Conservation (phyloP, 1,284 basidiomycete species). For the Pyrrhoderma lamaoense region DNA sequence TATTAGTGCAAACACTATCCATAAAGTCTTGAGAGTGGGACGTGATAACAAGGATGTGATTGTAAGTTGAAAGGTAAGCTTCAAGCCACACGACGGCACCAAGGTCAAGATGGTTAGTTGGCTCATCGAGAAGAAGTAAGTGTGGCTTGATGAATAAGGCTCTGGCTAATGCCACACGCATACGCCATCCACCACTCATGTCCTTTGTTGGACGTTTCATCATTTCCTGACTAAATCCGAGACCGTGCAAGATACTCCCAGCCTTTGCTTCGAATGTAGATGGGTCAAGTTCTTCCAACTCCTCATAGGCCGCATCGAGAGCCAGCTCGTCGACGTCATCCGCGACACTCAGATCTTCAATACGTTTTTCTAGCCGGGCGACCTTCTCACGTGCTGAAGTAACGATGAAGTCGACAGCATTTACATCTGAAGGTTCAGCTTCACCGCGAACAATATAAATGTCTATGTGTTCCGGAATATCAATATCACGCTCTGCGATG, state of each 20-base stretch:
- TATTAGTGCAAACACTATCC: slow-evolving; percentile 60
- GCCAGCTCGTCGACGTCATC: slow-evolving; percentile 87
- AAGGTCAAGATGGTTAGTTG: slow-evolving; percentile 48
- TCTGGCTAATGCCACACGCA: slow-evolving; percentile 95
- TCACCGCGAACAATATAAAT: slow-evolving; percentile 96
- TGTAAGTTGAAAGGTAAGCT: slow-evolving; percentile 60
- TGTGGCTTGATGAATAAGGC: slow-evolving; percentile 97
- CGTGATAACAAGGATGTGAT: slow-evolving; percentile 55
- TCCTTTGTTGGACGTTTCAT: slow-evolving; percentile 97
- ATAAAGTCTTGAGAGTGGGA: slow-evolving; percentile 65
- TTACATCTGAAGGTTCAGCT: slow-evolving; percentile 93
- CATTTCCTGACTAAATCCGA: slow-evolving; percentile 88
- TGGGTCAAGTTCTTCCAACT: slow-evolving; percentile 96
- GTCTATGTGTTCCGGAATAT: slow-evolving; percentile 93
- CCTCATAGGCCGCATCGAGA: slow-evolving; percentile 86
- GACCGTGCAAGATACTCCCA: slow-evolving; percentile 91
- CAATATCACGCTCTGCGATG: slow-evolving; percentile 88
- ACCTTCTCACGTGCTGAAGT: slow-evolving; percentile 91
- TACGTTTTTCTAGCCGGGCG: slow-evolving; percentile 89
- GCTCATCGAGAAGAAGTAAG: slow-evolving; percentile 54
- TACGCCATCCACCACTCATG: slow-evolving; percentile 98
- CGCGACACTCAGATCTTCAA: slow-evolving; percentile 88
- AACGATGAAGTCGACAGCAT: slow-evolving; percentile 95
- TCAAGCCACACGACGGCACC: slow-evolving; percentile 67
- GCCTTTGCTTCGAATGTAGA: slow-evolving; percentile 95